Base-by-base conservation (phyloP, 805 yeast genomes). In the Wickerhamomyces tratensis region DNA sequence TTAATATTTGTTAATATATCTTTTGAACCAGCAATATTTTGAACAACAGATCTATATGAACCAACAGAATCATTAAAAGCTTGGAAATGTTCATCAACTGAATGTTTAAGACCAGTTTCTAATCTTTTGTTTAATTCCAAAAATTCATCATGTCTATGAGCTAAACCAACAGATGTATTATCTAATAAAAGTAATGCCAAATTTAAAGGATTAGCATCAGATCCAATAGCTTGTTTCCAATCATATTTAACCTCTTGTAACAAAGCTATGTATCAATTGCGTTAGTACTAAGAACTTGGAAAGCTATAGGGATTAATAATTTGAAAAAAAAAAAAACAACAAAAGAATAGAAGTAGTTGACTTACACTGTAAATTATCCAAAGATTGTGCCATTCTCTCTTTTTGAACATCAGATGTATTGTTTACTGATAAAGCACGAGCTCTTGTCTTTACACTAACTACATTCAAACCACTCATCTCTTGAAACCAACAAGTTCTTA, bases 111-210 rank as follows among this genome's bases (percentile, higher is more conserved):
- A 26, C 79, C 74, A 14, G 57, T 57, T 13, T 79, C 74, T 11
- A 89, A 72, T 41, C 74, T 66, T 25, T 66, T 64, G 46, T 81
- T 77, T 38, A 87, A 61, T 39, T 72, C 71, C 37, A 71, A 66
- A 50, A 91, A 91, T 46, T 86, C 88, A 2, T 70, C 70, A 44
- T 71, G 69, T 46, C 81, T 76, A 52, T 80, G 82, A 1, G 95
- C 95, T 52, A 86, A 64, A 0, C 98, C 98, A n/a, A 88, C 93
- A 1, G 95, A 84, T 2, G 95, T 79, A 52, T 80, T 82, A 60
- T 91, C 97, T 53, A 88, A 66, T 44, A 93, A 67, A 1, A 89
- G 79, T 35, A 91, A 67, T 0, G 96, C 96, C 41, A 82, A 67
- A 51, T 87, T 96, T 38, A 93, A 70, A 2, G 96, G 95, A 56